Base-by-base conservation (phyloP, 352 stramenopile genomes). In the Blastocystis sp. region DNA sequence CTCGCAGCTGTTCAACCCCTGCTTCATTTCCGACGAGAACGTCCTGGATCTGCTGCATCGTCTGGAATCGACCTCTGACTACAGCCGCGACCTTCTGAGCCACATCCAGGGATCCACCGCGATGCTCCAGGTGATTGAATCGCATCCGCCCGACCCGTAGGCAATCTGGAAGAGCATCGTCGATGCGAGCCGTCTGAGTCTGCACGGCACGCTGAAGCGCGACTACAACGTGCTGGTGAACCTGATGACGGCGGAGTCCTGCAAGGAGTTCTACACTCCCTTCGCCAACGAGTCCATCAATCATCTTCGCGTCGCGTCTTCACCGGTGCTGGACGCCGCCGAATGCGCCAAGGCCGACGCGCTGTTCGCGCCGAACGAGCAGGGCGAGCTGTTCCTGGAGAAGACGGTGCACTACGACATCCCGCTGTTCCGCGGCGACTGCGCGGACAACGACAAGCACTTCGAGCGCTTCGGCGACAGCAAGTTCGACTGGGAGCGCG, bases 401-500 rank as follows among this genome's bases (percentile, higher is more conserved):
- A 84, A 84, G 60, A 66, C 23, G 4, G 19, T 59, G 17, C 53
- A 70, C 21, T 84, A 69, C 45, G 74, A 84, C 11, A 84, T 84
- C 23, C 74, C 74, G 38, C 38, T 84, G 52, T 69, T 84, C n/a
- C 74, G 43, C 21, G 74, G 74, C 40, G 56, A 70, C 11, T 62
- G 45, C 53, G 14, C 28, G 34, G 61, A 45, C 14, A 70, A 66
- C 41, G 74, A 84, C n/a, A 14, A 34, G 28, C 28, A 59, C 21
- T 67, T 84, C 45, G 48, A 45, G 53, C 34, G 48, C n/a, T 21
- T 67, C 3, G 34, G 2, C 2, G 38, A 84, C 11, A 64, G 38
- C 19, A 64, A 48, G 60, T 84, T 69, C 61, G 74, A 84, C 28
- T 84, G 74, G 74, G 61, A 84, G 21, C 74, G 74, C 38, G 60